Evolutionary conservation across 176 grass and related monocot genomes (phyloP).

Genomic region (Guadua angustifolia): DNA sequence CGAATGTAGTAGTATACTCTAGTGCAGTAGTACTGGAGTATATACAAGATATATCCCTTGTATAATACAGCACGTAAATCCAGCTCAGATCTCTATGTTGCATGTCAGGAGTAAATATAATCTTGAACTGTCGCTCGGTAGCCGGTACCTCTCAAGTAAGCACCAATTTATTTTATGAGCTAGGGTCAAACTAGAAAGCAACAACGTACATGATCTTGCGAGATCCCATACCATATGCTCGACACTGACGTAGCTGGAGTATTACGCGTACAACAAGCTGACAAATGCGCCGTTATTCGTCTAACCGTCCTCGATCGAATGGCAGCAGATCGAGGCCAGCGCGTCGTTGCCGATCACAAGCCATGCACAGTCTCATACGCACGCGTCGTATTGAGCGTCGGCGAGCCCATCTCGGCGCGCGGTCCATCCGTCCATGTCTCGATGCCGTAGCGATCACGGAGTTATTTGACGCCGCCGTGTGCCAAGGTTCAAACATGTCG

Average conservation of each 20-base stretch:
- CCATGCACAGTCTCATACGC: neutral
- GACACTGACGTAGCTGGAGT: constrained; percentile 17
- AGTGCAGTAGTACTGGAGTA: neutral
- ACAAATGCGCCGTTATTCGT: constrained; percentile 42
- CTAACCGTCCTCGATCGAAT: neutral
- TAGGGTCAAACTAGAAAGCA: neutral
- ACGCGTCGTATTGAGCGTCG: constrained; percentile 5
- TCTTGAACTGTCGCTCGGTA: neutral
- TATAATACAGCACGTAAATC: no score
- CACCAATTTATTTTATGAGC: neutral
- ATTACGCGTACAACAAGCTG: constrained; percentile 22
- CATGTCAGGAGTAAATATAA: neutral
- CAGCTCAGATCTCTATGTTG: neutral
- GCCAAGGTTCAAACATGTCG: constrained; percentile 51
- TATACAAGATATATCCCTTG: neutral
- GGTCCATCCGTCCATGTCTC: neutral
- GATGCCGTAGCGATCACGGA: constrained; percentile 33
- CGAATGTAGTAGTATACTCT: neutral
- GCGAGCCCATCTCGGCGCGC: neutral
- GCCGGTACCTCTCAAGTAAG: neutral
- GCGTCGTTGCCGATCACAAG: constrained; percentile 30
- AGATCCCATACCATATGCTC: constrained; percentile 22
- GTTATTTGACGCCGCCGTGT: neutral
- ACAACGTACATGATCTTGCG: neutral
- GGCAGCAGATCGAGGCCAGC: neutral